Conservation (phyloP, 371 early-diverging fungal genomes). For the Blyttiomyces sp. region DNA sequence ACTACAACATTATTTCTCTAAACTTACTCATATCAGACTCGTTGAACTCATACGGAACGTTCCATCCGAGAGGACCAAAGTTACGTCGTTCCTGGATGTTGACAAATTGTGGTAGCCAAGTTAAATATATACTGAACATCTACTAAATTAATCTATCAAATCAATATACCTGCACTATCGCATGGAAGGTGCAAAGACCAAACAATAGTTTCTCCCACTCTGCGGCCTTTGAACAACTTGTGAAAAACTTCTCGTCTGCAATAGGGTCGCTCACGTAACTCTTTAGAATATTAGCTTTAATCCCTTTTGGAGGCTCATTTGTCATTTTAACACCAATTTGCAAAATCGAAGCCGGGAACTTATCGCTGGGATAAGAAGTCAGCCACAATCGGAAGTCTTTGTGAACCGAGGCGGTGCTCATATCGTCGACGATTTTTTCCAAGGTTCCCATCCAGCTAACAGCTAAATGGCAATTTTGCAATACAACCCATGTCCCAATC, state of each 20-base stretch:
- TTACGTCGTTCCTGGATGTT: constrained; percentile 50
- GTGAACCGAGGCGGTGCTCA: constrained; percentile 44
- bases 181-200: constrained; percentile 59
- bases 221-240: constrained; percentile 38
- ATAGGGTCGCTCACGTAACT: constrained; percentile 56
- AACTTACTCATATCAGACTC: constrained; percentile 50
- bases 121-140: not conserved
- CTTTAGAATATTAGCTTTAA: constrained; percentile 52
- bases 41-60: constrained; percentile 66
- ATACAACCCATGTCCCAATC: constrained; percentile 56
- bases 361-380: constrained; percentile 55
- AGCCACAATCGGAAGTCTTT: constrained; percentile 58
- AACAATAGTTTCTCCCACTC: constrained; percentile 60
- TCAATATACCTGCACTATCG: constrained; percentile 41
- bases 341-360: constrained; percentile 54
- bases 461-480: constrained; percentile 63
- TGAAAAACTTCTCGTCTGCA: constrained; percentile 53
- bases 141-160: not conserved
- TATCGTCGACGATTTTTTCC: constrained; percentile 60
- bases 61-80: constrained; percentile 64
- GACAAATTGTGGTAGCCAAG: not conserved
- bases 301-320: constrained; percentile 60
- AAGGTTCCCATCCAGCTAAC: constrained; percentile 51
- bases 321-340: constrained; percentile 62
- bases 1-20: too few species aligned